Conservation (phyloP, 495 filamentous ascomycete species). For the Xylaria sp. region DNA sequence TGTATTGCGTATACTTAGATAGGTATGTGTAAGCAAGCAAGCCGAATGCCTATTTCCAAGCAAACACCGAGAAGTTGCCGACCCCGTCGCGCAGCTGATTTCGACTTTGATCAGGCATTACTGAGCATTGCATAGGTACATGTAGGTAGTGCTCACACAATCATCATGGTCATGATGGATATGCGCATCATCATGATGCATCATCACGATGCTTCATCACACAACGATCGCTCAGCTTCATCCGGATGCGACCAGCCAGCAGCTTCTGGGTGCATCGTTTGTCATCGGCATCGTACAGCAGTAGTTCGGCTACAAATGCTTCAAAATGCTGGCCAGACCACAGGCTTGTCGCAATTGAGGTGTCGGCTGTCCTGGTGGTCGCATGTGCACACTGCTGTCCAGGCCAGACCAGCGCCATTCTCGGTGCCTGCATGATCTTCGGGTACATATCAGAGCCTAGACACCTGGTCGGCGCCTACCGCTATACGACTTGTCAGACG, state of each 20-base stretch:
- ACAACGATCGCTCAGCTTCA: constrained; percentile 12
- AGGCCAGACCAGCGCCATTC: constrained; percentile 14
- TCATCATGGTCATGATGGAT: constrained; percentile 10
- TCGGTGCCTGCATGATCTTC: constrained; percentile 17
- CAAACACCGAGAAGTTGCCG: constrained; percentile 18
- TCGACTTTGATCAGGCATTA: neutral
- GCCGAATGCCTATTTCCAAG: constrained; percentile 2
- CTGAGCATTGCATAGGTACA: constrained; percentile 20
- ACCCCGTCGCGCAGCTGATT: neutral
- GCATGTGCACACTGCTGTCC: neutral
- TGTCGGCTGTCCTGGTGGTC: neutral
- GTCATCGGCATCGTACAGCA: neutral
- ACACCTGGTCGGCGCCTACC: neutral
- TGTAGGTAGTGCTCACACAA: too few species aligned
- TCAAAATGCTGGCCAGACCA: neutral
- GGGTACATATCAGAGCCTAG: constrained; percentile 7
- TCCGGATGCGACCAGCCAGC: neutral
- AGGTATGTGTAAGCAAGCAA: constrained; percentile 8
- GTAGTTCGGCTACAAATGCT: neutral
- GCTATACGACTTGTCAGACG: constrained; percentile 20
- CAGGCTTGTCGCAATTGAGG: constrained; percentile 4
- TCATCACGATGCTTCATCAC: neutral
- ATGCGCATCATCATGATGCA: constrained; percentile 15
- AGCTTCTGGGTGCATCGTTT: neutral
- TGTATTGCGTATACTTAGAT: neutral